These are phyloP conservation scores for Verticillium zaregamsianum DNA, from an alignment of 2,329 filamentous ascomycete species.

Conservation along the genomic window DNA sequence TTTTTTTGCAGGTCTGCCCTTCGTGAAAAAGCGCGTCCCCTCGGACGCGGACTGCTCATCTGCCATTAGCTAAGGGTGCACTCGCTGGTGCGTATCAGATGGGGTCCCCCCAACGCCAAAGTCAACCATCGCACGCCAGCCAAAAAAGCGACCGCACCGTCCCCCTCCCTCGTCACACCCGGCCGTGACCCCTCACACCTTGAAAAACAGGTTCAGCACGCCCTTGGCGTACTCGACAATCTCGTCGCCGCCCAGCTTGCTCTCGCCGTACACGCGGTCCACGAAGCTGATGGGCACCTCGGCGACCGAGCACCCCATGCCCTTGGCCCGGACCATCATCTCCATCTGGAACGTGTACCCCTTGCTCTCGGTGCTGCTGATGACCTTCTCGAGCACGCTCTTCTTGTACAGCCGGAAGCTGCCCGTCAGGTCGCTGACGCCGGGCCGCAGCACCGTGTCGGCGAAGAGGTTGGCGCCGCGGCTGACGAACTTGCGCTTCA, in stretches of 20 bases:
- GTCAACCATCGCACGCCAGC: slow-evolving; percentile 3
- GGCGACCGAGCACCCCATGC: slow-evolving; percentile 87
- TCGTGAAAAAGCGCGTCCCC: not conserved
- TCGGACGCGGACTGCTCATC: not conserved
- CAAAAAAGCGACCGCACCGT: not conserved
- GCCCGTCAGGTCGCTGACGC: slow-evolving; percentile 92
- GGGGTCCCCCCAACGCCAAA: slow-evolving; percentile 11
- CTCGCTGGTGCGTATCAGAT: not conserved
- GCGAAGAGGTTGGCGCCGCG: slow-evolving; percentile 92
- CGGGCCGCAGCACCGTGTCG: slow-evolving; percentile 87
- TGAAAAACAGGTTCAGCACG: slow-evolving; percentile 72
- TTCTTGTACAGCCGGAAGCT: slow-evolving; percentile 95
- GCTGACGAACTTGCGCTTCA: slow-evolving; percentile 81
- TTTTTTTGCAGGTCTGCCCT: no score
- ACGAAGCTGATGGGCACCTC: slow-evolving; percentile 98
- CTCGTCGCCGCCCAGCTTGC: slow-evolving; percentile 90
- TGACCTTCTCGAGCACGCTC: slow-evolving; percentile 82
- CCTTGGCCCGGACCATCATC: slow-evolving; percentile 97
- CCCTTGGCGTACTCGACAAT: slow-evolving; percentile 96
- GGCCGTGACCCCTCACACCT: slow-evolving; percentile 48
- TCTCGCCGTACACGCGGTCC: slow-evolving; percentile 91
- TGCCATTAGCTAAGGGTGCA: not conserved
- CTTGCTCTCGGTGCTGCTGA: slow-evolving; percentile 87
- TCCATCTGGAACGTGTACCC: slow-evolving; percentile 99
- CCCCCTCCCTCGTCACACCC: not conserved